Percentiles rank a stretch among this genome's conserved stretches.
phyloP scores from a whole-genome alignment of 768 basidiomycete genomes.

The Pholiota conissans region DNA sequence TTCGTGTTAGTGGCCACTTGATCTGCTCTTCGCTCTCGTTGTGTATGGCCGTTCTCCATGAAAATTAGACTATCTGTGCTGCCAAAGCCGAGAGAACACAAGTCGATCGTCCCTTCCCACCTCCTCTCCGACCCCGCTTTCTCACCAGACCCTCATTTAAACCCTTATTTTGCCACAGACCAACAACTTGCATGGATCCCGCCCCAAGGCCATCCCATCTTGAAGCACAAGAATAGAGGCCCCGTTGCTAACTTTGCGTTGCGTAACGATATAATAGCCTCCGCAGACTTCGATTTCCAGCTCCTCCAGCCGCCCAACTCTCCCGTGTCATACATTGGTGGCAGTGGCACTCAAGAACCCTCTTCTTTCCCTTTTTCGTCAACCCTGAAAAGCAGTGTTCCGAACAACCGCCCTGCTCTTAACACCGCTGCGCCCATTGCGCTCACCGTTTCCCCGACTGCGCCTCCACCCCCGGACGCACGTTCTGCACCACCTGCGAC shows the following conservation, averaged over 20 bases:
- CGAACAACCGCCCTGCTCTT: background rate
- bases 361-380: constrained; percentile 21
- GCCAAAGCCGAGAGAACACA: constrained; percentile 9
- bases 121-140: constrained; percentile 54
- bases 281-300: constrained; percentile 22
- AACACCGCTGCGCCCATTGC: constrained; percentile 2
- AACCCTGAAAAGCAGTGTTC: constrained; percentile 3
- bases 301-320: constrained; percentile 35
- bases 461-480: constrained; percentile 1
- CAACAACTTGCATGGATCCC: constrained; percentile 28
- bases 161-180: constrained; percentile 42
- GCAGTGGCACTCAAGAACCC: constrained; percentile 14
- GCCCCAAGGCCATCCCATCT: constrained; percentile 31
- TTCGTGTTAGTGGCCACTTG: background rate
- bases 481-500: background rate
- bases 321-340: constrained; percentile 24
- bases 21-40: constrained; percentile 3
- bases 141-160: constrained; percentile 51
- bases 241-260: constrained; percentile 11
- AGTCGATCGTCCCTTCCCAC: constrained; percentile 21
- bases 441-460: constrained; percentile 1
- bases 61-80: constrained; percentile 18
- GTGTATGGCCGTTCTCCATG: constrained; percentile 15
- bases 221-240: constrained; percentile 24
- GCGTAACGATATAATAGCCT: constrained; percentile 7